Percentiles rank a stretch among this genome's conserved stretches.
phyloP scores from a whole-genome alignment of 108 stramenopile species.

The Pseudonitzschia delicatissima region DNA sequence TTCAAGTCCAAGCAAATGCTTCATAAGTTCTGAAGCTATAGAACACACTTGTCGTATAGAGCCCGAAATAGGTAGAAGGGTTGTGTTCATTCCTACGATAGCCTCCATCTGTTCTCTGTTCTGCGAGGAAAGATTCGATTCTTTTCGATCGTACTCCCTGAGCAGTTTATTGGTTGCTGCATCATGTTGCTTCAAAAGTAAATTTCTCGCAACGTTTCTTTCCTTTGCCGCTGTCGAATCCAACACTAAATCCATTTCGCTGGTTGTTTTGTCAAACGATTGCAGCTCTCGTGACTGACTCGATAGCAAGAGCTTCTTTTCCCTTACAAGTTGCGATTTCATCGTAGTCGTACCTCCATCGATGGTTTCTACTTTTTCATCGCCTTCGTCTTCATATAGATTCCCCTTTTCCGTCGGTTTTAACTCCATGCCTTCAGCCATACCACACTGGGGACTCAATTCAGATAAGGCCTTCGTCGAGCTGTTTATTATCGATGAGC shows the following conservation, averaged over 20 bases:
- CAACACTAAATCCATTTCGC: conserved; percentile 35
- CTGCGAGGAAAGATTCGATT: background rate
- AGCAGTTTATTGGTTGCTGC: conserved; percentile 17
- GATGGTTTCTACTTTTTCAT: too few species aligned
- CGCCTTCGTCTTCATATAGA: background rate
- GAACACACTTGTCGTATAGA: conserved; percentile 65
- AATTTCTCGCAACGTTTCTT: conserved; percentile 9
- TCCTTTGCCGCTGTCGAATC: conserved; percentile 23
- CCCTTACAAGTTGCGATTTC: conserved; percentile 6
- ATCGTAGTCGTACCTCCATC: background rate
- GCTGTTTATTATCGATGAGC: background rate
- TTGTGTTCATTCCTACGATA: background rate
- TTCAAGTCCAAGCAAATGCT: conserved; percentile 54
- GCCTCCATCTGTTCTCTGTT: conserved; percentile 5
- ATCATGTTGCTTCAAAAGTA: conserved; percentile 21
- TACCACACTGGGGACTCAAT: background rate
- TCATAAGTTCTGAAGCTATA: conserved; percentile 68
- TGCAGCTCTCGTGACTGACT: conserved; percentile 38
- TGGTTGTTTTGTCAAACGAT: conserved; percentile 60
- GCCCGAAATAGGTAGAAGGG: conserved; percentile 51
- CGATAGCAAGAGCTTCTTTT: conserved; percentile 32
- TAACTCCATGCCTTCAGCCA: background rate
- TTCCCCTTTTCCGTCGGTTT: background rate
- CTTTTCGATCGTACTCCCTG: conserved; percentile 12
- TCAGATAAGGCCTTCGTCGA: background rate